Base-by-base conservation (phyloP, 106 monocot species). In the Platanthera zijinensis region DNA sequence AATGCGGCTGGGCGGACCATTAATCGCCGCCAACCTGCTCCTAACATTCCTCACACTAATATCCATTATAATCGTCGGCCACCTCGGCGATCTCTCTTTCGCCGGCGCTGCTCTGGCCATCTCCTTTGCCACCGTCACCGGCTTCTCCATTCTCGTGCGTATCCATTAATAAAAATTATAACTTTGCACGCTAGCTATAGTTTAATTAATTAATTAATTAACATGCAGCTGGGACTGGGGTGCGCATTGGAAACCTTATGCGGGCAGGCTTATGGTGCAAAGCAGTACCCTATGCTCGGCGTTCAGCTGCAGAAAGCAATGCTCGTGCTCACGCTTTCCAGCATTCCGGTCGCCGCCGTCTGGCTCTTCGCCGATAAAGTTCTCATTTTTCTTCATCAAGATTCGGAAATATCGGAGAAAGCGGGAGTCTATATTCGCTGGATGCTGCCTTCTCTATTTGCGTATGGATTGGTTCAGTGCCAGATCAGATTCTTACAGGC, bases 241-340 rank as follows among this genome's bases (percentile, higher is more conserved):
- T 84, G 84, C 48, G 84, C 84, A 6, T 62, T 84, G 73, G 86
- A 86, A 10, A 84, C 86, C 7, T 48, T 86, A 39, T 86, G 84
- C 57, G 87, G 87, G 10, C 87, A 87, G 13, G 78, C 87, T 17
- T 87, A 46, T 45, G 87, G 87, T 0, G 87, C 81, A 46, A 84
- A 81, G 71, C 73, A 78, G 66, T 68, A 78, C 64, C 62, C 66
- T 62, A 75, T 84, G 78, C 75, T 87, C 8, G 87, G 87, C 15
- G 64, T 87, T 28, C 80, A 87, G 54, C 21, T 87, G 74, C 87
- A 87, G 50, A 76, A 84, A 9, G 84, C 87, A 2, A 75, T 80
- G 84, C 74, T 87, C 39, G 67, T 87, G 8, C 84, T 87, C 50
- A 71, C 77, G 6, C 47, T 57, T n/a, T 69, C 32, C 10, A 70